Evolutionary conservation across 108 stramenopile genomes (phyloP), one percentile per base, ranked within the genome.

Genomic region (Nannochloropsis oceanica): DNA sequence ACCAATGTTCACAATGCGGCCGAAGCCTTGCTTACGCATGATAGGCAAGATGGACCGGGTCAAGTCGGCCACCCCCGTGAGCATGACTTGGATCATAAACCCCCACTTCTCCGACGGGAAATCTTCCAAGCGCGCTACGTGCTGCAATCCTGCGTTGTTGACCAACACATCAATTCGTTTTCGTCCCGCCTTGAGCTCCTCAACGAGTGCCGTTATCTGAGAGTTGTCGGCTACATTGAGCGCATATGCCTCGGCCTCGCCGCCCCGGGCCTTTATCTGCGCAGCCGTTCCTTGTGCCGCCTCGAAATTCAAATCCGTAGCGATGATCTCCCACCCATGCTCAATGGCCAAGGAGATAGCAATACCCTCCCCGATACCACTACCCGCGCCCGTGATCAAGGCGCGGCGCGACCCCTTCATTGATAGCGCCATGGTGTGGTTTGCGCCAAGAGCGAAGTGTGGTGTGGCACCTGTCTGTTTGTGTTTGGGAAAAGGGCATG

Each of bases 101-200:
- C 86, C 85, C 86, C 85, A 89, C 20, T 46, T 83, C 27, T 89
- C 85, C 10, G 24, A 18, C 43, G 86, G 59, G 27, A 89, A 89
- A 5, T 84, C 59, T 43, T 86, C 89, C 18, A 83, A 10, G 22
- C 79, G 82, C 12, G 42, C 24, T n/a, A 89, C 89, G 84, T 89
- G 80, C 81, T 89, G 89, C 43, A 89, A 86, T 18, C 89, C 89
- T 14, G 89, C 88, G 22, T 86, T 86, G 34, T 86, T 86, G 13
- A 86, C 82, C 8, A 86, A 81, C 82, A 86, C 81, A 25, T 84
- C 80, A 14, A 85, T 11, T 8, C 13, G 7, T 81, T 86, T 42
- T 0, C 43, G 10, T 59, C 26, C 26, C 10, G 22, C n/a, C 10
- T 73, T 73, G 7, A 73, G 59, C 59, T 73, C 8, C 2, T 73